Evolutionary conservation across 2,329 filamentous ascomycete species (phyloP).

Genomic region (Alternaria sp.): DNA sequence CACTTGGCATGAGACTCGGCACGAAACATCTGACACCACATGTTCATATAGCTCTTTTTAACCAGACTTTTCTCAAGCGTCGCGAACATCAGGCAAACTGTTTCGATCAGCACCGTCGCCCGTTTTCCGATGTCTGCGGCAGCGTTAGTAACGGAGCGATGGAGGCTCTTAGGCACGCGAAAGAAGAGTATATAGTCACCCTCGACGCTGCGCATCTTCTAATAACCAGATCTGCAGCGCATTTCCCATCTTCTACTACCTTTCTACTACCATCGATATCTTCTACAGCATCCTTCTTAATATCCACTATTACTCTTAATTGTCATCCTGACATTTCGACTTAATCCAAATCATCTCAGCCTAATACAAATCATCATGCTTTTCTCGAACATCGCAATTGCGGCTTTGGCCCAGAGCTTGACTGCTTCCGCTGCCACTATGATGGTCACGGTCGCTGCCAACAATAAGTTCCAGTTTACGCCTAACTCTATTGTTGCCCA

Average conservation of each 20-base stretch:
- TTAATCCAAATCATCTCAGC: neutral
- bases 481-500: slow-evolving; percentile 35
- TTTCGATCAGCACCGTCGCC: slow-evolving; percentile 2
- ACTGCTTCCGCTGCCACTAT: slow-evolving; percentile 36
- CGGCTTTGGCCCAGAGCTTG: slow-evolving; percentile 33
- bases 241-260: neutral
- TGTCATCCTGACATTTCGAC: neutral
- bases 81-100: slow-evolving; percentile 3
- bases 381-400: slow-evolving; percentile 27
- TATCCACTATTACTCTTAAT: neutral
- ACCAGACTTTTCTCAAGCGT: neutral
- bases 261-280: neutral
- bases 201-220: neutral
- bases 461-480: slow-evolving; percentile 40
- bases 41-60: neutral
- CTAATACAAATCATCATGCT: slow-evolving; percentile 24
- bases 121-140: neutral
- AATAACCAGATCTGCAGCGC: slow-evolving; percentile 9
- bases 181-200: neutral
- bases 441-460: slow-evolving; percentile 39
- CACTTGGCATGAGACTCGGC: slow-evolving; percentile 19
- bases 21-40: slow-evolving; percentile 12
- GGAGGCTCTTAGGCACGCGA: slow-evolving; percentile 2
- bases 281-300: neutral
- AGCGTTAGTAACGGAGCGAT: neutral